Conservation (phyloP, 495 filamentous ascomycete genomes). For the Penicillium malachiteum region DNA sequence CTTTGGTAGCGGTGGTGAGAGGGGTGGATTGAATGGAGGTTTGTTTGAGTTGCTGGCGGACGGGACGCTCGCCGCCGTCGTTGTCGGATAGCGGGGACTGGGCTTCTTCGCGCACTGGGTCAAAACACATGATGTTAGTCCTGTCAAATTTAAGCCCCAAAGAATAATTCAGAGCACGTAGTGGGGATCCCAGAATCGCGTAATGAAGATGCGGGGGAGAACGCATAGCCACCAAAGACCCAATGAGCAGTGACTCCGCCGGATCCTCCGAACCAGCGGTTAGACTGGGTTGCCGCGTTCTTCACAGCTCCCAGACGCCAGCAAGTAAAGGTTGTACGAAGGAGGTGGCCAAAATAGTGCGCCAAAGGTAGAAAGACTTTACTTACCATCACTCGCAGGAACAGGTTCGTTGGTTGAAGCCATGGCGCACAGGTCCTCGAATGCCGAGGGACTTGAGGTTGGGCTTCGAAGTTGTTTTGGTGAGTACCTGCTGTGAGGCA, state of each 20-base stretch:
- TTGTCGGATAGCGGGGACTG: slow-evolving; percentile 44
- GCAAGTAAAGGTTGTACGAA: neutral
- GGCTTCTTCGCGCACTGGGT: slow-evolving; percentile 27
- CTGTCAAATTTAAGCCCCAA: neutral
- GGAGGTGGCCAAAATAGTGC: neutral
- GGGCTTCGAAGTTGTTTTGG: neutral
- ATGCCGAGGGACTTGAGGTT: neutral
- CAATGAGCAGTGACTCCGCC: too few species aligned
- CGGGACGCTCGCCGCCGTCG: slow-evolving; percentile 54
- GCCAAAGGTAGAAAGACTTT: neutral
- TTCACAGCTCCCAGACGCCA: neutral
- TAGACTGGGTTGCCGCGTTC: neutral
- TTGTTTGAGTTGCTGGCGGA: slow-evolving; percentile 61
- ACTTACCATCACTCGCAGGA: neutral
- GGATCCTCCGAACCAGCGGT: too few species aligned
- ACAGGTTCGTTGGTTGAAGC: neutral
- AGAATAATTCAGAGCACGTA: neutral
- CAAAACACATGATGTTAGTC: slow-evolving; percentile 10
- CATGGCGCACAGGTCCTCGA: neutral
- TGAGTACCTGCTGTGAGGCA: neutral
- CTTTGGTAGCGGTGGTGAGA: slow-evolving; percentile 15
- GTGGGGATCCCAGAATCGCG: neutral
- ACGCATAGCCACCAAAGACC: too few species aligned
- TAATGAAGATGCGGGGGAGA: too few species aligned
- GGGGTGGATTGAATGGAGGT: slow-evolving; percentile 51